Conservation (phyloP, 495 filamentous ascomycete species). For the Penicillium mononematosum region DNA sequence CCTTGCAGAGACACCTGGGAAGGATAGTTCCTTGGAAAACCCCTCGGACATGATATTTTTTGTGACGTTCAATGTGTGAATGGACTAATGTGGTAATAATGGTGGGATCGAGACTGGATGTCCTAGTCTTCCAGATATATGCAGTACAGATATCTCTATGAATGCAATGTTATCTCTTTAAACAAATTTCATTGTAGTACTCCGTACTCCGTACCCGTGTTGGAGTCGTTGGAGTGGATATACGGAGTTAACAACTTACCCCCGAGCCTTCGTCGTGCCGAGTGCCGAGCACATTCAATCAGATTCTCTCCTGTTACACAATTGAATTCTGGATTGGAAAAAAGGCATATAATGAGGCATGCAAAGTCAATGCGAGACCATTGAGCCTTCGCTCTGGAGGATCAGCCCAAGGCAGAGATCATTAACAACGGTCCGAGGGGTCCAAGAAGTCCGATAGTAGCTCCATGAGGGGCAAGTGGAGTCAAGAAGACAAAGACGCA, state of each 20-base stretch:
- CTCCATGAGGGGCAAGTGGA: constrained; percentile 6
- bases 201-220: too few relatives aligned
- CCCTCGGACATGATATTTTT: not conserved
- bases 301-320: too few relatives aligned
- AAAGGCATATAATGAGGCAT: too few relatives aligned
- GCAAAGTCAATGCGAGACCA: too few relatives aligned
- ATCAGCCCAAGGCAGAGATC: too few relatives aligned
- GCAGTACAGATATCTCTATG: constrained; percentile 1
- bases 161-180: not conserved
- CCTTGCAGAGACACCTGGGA: not conserved
- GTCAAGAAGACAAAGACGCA: not conserved
- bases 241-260: not conserved
- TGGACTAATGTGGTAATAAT: constrained; percentile 9
- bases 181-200: not conserved
- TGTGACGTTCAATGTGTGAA: not conserved
- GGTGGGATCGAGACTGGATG: not conserved
- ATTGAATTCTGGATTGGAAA: too few relatives aligned
- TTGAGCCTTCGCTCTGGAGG: too few relatives aligned
- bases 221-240: not conserved
- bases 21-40: not conserved
- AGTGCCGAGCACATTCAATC: not conserved
- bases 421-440: not conserved
- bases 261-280: not conserved
- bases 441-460: not conserved
- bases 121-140: not conserved